A percentile compares a stretch with the other conserved stretches of the same genome.
Conservation (phyloP, 176 grass and related monocot species). For the Avena insularis region DNA sequence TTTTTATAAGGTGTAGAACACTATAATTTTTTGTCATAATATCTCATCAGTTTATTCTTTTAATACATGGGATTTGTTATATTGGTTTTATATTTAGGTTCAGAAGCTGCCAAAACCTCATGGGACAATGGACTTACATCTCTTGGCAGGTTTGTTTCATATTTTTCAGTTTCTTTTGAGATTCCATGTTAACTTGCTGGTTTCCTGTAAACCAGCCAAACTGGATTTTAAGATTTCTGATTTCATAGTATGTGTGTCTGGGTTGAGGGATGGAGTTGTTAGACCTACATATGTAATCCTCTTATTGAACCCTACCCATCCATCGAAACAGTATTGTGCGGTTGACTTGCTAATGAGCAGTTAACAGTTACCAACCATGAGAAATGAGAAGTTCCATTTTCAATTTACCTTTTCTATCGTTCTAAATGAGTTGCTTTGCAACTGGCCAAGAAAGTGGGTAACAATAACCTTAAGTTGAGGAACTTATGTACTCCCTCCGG, state of each 20-base stretch:
- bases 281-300: background rate
- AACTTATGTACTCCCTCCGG: background rate
- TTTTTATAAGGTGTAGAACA: conserved; percentile 13
- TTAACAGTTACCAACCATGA: conserved; percentile 12
- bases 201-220: background rate
- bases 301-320: background rate
- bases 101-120: conserved; percentile 63
- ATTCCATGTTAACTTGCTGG: conserved; percentile 32
- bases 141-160: conserved; percentile 74
- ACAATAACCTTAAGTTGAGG: background rate
- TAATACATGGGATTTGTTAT: conserved; percentile 26
- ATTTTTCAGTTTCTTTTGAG: conserved; percentile 2
- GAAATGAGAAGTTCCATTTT: background rate
- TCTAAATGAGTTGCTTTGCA: background rate
- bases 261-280: background rate
- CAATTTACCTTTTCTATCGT: background rate
- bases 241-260: conserved; percentile 10
- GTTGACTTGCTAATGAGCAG: background rate
- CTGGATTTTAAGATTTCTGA: background rate
- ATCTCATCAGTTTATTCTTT: conserved; percentile 9
- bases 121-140: conserved; percentile 79
- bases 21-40: conserved; percentile 1
- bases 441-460: background rate
- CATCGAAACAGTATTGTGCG: background rate
- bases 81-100: conserved; percentile 56